These are phyloP conservation scores for Chytriomyces hyalinus DNA, from an alignment of 192 early-diverging fungal genomes.

Conservation along the genomic window DNA sequence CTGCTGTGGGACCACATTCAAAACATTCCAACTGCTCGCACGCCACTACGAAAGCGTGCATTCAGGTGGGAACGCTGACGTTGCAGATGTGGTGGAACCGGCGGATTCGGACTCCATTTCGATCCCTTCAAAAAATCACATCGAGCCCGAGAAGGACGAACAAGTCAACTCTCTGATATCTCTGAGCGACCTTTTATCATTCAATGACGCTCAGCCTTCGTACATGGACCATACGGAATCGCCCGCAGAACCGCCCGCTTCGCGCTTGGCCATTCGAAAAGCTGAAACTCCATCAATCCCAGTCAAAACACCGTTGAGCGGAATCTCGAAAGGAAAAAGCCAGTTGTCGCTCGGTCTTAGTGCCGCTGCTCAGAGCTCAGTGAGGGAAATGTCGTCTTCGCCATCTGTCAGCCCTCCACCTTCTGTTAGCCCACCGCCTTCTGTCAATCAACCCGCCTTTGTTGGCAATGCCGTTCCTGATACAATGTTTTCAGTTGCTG, in stretches of 20 bases:
- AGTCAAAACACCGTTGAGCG: too few relatives aligned
- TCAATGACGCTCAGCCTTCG: neutral
- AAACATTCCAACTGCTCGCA: conserved; percentile 19
- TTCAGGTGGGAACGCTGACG: neutral
- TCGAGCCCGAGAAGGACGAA: neutral
- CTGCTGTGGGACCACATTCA: conserved; percentile 24
- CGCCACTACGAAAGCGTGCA: conserved; percentile 24
- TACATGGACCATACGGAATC: neutral
- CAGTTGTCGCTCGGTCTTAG: conserved; percentile 27
- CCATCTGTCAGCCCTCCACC: neutral
- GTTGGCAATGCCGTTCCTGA: neutral
- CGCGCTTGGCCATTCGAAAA: neutral
- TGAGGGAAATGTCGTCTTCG: neutral
- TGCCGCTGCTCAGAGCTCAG: neutral
- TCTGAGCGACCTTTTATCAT: conserved; percentile 19
- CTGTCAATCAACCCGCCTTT: neutral
- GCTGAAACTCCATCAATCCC: neutral
- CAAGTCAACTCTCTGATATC: neutral
- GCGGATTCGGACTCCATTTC: neutral
- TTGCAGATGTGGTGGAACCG: neutral
- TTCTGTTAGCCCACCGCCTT: conserved; percentile 3
- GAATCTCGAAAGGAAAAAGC: neutral
- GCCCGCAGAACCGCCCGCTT: neutral
- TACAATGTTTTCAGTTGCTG: conserved; percentile 3
- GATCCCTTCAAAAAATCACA: conserved; percentile 19